Conservation (phyloP, 192 early-diverging fungal species). For the Podila horticola region DNA sequence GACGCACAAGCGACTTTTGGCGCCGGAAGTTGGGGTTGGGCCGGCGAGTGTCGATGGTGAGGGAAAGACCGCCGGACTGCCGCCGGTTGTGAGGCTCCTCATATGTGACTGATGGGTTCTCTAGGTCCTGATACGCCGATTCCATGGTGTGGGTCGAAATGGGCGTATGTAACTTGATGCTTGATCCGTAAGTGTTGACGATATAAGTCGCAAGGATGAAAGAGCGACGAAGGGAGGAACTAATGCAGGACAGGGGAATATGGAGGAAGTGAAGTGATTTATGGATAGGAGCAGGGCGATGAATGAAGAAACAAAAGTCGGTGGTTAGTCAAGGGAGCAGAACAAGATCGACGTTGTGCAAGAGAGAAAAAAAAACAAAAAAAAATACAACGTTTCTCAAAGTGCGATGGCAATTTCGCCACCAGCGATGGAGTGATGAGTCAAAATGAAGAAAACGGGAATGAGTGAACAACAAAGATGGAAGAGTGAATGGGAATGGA, state of each 20-base stretch:
- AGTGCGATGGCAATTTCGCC: neutral
- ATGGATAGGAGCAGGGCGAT: neutral
- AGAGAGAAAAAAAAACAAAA: neutral
- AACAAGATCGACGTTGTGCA: neutral
- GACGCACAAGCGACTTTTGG: slow-evolving; percentile 75
- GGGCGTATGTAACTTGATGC: neutral
- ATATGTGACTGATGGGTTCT: slow-evolving; percentile 23
- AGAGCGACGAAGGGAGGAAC: neutral
- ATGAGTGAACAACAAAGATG: neutral
- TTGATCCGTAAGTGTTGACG: neutral
- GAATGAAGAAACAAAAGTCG: neutral
- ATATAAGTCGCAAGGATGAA: neutral
- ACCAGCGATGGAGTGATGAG: neutral
- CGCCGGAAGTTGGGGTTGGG: slow-evolving; percentile 48
- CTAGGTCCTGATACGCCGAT: slow-evolving; percentile 36
- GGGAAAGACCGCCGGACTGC: slow-evolving; percentile 17
- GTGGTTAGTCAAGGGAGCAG: neutral
- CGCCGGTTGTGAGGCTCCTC: slow-evolving; percentile 28
- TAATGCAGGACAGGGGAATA: neutral
- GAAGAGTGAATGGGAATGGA: neutral
- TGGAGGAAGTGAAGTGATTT: neutral
- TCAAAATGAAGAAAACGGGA: neutral
- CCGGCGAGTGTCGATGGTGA: slow-evolving; percentile 30
- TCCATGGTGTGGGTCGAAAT: slow-evolving; percentile 36
- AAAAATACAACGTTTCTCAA: neutral